Conservation (phyloP, 2,329 filamentous ascomycete species). For the Colletotrichum brevisporum region DNA sequence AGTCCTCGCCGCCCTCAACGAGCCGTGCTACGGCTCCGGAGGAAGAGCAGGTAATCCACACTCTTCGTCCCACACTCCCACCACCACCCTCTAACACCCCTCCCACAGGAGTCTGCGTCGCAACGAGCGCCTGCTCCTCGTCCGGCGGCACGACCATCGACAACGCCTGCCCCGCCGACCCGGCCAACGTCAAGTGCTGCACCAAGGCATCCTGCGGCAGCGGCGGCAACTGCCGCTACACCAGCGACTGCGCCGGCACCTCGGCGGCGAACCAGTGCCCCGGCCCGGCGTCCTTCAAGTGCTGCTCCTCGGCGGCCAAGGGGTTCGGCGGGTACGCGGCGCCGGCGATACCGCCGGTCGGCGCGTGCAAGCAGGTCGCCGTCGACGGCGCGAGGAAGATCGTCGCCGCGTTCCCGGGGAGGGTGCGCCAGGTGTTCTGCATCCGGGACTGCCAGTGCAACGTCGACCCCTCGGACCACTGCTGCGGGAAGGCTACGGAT, state of each 20-base stretch:
- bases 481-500: conserved; percentile 55
- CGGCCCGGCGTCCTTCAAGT: conserved; percentile 55
- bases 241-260: conserved; percentile 53
- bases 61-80: background rate
- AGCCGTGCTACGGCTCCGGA: conserved; percentile 49
- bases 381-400: conserved; percentile 53
- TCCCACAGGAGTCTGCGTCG: conserved; percentile 55
- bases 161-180: conserved; percentile 55
- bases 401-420: conserved; percentile 52
- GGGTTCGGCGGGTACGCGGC: conserved; percentile 54
- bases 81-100: background rate
- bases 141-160: conserved; percentile 54
- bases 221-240: conserved; percentile 56
- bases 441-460: conserved; percentile 51
- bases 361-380: conserved; percentile 53
- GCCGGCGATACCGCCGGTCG: conserved; percentile 52
- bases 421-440: conserved; percentile 53
- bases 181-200: conserved; percentile 57
- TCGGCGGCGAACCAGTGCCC: conserved; percentile 52
- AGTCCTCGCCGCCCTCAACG: conserved; percentile 48
- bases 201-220: conserved; percentile 54
- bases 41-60: conserved; percentile 40
- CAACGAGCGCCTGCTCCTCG: conserved; percentile 51
- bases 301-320: conserved; percentile 50
- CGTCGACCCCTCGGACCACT: conserved; percentile 51